Base-by-base conservation (phyloP, 2,329 filamentous ascomycete genomes). In the Botrytis squamosa region DNA sequence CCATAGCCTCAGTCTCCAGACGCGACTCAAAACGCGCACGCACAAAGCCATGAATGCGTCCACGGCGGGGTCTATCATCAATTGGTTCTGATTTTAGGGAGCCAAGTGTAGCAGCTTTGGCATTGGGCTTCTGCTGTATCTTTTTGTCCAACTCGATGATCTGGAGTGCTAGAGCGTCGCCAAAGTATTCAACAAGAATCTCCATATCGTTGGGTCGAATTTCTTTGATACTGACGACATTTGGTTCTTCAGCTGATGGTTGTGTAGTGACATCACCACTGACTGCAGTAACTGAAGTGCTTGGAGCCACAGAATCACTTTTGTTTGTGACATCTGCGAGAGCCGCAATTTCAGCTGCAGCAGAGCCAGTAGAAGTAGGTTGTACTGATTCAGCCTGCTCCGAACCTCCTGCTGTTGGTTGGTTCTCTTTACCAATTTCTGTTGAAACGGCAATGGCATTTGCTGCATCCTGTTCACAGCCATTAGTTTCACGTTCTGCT, bases 1-100 rank as follows among this genome's bases (percentile, higher is more conserved):
- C 82, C 72, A 89, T 85, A 52, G 90, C 91, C 8, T 83, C 83
- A 1, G 90, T 92, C 76, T 92, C 90, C 22, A 93, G 83, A 68
- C 86, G 86, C 10, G 87, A 88, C 29, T 85, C 82, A 80, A 93
- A 93, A 73, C 92, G 88, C 18, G 87, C 86, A 55, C 91, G 89
- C 33, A 93, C 73, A 59, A 78, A 73, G 16, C 72, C 65, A 80
- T 93, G 91, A 12, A 92, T 87, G 75, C 87, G 84, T 55, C 89
- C 90, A 12, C 91, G 89, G 72, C 85, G 80, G 29, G 87, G 86
- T 76, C 90, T 90, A 77, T 92, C 89, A 6, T 84, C 82, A 57
- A 93, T 88, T 6, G 85, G 83, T 12, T 85, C 82, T 2, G 88
- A 87, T 18, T 84, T 83, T 55, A 92, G 80, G 8, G 83, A 83